phyloP scores from a whole-genome alignment of 1,284 basidiomycete species.

The Trametes hirsuta region DNA sequence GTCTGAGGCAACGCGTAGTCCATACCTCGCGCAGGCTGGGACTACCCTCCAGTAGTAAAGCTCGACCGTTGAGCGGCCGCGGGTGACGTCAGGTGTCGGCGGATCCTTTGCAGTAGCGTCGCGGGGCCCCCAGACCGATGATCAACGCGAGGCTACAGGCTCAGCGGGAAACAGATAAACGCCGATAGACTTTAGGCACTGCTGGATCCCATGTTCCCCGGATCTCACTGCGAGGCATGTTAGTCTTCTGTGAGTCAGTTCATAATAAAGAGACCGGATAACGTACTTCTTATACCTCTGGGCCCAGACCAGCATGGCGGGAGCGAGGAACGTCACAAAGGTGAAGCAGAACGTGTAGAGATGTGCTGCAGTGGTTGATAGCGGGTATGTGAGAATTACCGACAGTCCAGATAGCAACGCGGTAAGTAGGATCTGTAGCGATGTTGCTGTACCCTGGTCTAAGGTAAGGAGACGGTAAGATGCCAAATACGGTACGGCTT shows the following conservation, averaged over 20 bases:
- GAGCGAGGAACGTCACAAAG: conserved; percentile 71
- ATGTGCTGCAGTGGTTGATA: conserved; percentile 56
- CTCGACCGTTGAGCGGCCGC: background rate
- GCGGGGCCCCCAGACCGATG: background rate
- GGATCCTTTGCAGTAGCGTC: background rate
- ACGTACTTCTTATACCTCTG: conserved; percentile 83
- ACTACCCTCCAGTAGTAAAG: too few relatives aligned
- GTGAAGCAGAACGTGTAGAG: conserved; percentile 54
- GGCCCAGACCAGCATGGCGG: conserved; percentile 76
- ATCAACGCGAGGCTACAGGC: conserved; percentile 7
- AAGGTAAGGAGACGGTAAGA: background rate
- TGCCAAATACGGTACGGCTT: conserved; percentile 28
- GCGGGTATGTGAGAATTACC: conserved; percentile 51
- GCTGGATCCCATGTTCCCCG: conserved; percentile 67
- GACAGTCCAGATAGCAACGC: conserved; percentile 49
- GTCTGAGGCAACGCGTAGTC: too few relatives aligned
- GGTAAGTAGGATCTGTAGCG: conserved; percentile 54
- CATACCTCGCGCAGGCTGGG: too few relatives aligned
- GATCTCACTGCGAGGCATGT: conserved; percentile 44
- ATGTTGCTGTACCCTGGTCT: conserved; percentile 20
- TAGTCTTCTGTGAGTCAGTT: background rate
- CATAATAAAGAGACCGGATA: background rate
- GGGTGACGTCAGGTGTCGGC: background rate
- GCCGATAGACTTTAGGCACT: conserved; percentile 61
- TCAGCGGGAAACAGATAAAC: conserved; percentile 23